Evolutionary conservation across 371 early-diverging fungal genomes (phyloP).

Genomic region (Gilbertella persicaria): DNA sequence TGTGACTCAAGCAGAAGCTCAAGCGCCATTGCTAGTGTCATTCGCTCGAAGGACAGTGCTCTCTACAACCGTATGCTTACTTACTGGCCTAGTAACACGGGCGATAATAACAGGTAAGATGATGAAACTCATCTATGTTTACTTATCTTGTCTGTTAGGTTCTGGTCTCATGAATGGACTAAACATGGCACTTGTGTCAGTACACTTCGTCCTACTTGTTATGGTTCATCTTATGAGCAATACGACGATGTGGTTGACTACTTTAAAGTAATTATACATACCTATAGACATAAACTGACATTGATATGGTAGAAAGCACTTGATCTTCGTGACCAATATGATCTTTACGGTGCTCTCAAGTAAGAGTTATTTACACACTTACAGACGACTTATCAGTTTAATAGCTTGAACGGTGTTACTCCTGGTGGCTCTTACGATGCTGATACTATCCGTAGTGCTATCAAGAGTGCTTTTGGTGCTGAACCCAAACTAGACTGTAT

Average conservation of each 20-base stretch:
- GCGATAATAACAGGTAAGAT: conserved; percentile 35
- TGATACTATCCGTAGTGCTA: conserved; percentile 32
- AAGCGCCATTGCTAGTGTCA: conserved; percentile 48
- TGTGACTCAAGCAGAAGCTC: conserved; percentile 67
- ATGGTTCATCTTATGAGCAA: conserved; percentile 33
- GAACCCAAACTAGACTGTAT: conserved; percentile 37
- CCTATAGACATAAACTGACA: background rate
- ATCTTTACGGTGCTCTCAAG: conserved; percentile 51
- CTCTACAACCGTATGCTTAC: conserved; percentile 61
- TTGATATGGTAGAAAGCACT: conserved; percentile 32
- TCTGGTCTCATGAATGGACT: conserved; percentile 60
- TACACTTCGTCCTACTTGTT: conserved; percentile 48
- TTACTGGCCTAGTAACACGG: conserved; percentile 77
- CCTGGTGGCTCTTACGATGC: conserved; percentile 43
- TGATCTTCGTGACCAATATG: conserved; percentile 40
- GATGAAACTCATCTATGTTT: background rate
- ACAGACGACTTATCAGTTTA: background rate
- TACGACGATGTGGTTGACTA: conserved; percentile 52
- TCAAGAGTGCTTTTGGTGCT: conserved; percentile 30
- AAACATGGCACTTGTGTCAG: conserved; percentile 61
- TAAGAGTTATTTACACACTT: conserved; percentile 4
- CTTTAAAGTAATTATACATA: conserved; percentile 34
- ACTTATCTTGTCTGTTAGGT: conserved; percentile 16
- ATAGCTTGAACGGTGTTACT: conserved; percentile 29
- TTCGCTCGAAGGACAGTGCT: conserved; percentile 31